A percentile compares a stretch with the other conserved stretches of the same genome.
Evolutionary conservation across 2,329 filamentous ascomycete genomes (phyloP).

Genomic region (Ophiostoma sp.): DNA sequence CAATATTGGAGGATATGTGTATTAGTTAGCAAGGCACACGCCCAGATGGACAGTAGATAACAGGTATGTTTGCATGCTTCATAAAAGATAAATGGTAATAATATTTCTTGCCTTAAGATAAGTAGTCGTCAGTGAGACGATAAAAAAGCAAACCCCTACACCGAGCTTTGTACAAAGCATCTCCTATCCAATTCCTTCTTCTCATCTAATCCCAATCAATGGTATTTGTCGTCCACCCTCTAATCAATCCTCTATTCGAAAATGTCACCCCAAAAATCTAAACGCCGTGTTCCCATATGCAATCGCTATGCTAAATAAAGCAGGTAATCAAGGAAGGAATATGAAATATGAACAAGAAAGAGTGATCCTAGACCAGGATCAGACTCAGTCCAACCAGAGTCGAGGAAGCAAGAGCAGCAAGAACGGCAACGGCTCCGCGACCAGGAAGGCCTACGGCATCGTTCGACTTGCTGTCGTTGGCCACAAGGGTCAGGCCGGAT

Average conservation of each 20-base stretch:
- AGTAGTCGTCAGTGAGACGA: neutral
- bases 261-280: neutral
- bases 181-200: no score
- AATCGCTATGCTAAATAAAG: constrained; percentile 14
- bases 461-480: neutral
- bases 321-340: constrained; percentile 31
- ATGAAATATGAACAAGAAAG: constrained; percentile 46
- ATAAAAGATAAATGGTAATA: neutral
- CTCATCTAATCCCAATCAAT: neutral
- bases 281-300: constrained; percentile 8
- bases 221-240: neutral
- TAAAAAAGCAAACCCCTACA: neutral
- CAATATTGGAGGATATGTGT: neutral
- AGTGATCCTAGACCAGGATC: constrained; percentile 30
- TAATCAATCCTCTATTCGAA: neutral
- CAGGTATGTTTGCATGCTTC: neutral
- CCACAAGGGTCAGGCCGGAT: constrained; percentile 39
- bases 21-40: neutral
- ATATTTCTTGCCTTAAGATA: neutral
- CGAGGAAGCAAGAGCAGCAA: constrained; percentile 18
- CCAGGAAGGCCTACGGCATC: neutral
- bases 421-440: neutral
- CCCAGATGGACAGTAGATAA: neutral
- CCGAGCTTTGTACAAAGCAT: neutral
- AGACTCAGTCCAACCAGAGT: constrained; percentile 22